Evolutionary conservation across 176 grass and related monocot species (phyloP), one percentile per base, ranked within the genome.

Genomic region (Avena insularis): DNA sequence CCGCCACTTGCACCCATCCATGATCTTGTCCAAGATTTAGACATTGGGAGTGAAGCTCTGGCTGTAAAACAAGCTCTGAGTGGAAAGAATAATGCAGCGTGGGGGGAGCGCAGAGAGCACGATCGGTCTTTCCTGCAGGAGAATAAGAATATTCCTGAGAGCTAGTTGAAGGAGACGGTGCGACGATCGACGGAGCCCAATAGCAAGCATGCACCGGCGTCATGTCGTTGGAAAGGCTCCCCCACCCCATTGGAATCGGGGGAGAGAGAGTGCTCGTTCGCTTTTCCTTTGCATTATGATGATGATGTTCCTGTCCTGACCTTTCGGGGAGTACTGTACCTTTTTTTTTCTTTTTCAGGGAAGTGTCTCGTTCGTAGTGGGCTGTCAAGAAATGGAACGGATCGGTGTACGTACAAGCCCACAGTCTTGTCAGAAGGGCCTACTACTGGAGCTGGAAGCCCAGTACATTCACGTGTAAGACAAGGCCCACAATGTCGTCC

Each of bases 71-170:
- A 54, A 76, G n/a, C 16, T 54, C 16, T 76, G 49, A 54, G 73
- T 54, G 73, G 73, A 54, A 54, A 54, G 73, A 76, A 76, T 76
- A 38, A 68, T 68, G 65, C 71, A 75, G 47, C 1, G 29, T n/a
- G 35, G 36, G 23, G 16, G 23, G n/a, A 47, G 70, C 40, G 70
- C 36, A 73, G 68, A 45, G 45, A 51, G 46, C 23, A 54, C 73
- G 31, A 53, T 29, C 54, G 51, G 6, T 46, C 45, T 46, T 46
- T 46, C 45, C 7, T 76, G 23, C 47, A 29, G 23, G 12, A 31
- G 72, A 31, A 53, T 29, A 10, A 46, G 70, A 73, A 76, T 76
- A 76, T 54, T 76, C 48, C 3, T 21, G 6, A 9, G 46, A 9
- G 46, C 12, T 51, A 9, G 29, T 75, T 76, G 47, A 76, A 61